Base-by-base conservation (phyloP, 78 protist genomes). In the Dictyostelium purpureum region DNA sequence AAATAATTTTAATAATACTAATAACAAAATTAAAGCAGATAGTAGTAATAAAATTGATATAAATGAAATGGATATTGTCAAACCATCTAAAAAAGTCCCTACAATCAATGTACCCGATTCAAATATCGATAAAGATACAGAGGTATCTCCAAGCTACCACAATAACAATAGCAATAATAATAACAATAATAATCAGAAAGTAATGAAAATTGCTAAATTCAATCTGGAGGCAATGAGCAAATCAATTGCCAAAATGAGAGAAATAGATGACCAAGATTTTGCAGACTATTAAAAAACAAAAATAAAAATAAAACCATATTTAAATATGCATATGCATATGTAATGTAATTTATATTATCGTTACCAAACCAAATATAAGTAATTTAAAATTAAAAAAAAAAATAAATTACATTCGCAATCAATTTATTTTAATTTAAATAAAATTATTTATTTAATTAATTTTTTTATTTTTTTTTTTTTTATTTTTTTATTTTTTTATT, bases 191-290 rank as follows among this genome's bases (percentile, higher is more conserved):
- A 33, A 74, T 12, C 33, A 59, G 1, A 28, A 77, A 6, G 42
- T 57, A 14, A 40, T 83, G 80, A 83, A 83, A 71, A 61, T 71
- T 2, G 90, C 90, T 16, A 52, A 51, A 61, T 71, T 77, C 19
- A 83, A 83, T 57, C 67, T 83, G 6, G 90, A 83, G 12, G 80
- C 79, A 47, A 70, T 83, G 90, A 83, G 77, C 19, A 67, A 75
- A 70, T 56, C 90, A 57, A 83, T 83, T 21, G 38, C 90, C 11
- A 51, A 71, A 73, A 69, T 83, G 57, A 42, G 90, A 33, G 90
- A 83, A 56, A 56, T 61, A 14, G 45, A 75, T 19, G 79, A 38
- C 33, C 37, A 56, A 56, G 65, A 56, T 10, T 47, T 16, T 47
- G 52, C 52, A 14, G 52, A 47, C 12, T 47, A 14, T 47, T 47